phyloP scores from a whole-genome alignment of 495 filamentous ascomycete species.

The Friedmanniomyces endolithicus region DNA sequence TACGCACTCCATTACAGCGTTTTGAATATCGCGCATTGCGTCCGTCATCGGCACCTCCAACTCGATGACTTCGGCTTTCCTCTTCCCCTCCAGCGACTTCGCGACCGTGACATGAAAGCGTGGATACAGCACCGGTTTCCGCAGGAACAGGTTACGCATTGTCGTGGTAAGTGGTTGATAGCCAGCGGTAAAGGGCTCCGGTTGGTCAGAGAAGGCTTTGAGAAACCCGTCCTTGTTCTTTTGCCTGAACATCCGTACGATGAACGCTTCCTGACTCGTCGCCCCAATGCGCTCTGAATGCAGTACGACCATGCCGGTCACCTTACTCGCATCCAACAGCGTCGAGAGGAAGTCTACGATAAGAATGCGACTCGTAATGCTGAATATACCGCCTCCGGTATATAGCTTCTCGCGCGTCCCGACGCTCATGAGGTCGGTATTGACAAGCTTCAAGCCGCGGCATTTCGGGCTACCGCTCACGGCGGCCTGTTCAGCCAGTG shows the following conservation, averaged over 20 bases:
- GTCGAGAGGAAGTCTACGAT: slow-evolving; percentile 83
- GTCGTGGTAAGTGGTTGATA: slow-evolving; percentile 83
- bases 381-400: slow-evolving; percentile 76
- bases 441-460: slow-evolving; percentile 77
- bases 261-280: slow-evolving; percentile 88
- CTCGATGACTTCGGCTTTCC: slow-evolving; percentile 94
- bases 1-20: slow-evolving; percentile 89
- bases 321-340: slow-evolving; percentile 65
- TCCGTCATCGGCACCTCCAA: slow-evolving; percentile 95
- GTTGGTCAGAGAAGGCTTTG: slow-evolving; percentile 91
- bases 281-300: slow-evolving; percentile 82
- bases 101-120: slow-evolving; percentile 88
- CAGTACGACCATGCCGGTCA: slow-evolving; percentile 78
- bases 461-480: slow-evolving; percentile 65
- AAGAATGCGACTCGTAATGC: slow-evolving; percentile 89
- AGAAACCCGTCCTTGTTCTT: slow-evolving; percentile 86
- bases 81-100: slow-evolving; percentile 74
- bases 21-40: slow-evolving; percentile 83
- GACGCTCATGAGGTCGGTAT: slow-evolving; percentile 85
- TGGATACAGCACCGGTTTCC: slow-evolving; percentile 81
- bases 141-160: slow-evolving; percentile 85
- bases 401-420: slow-evolving; percentile 82
- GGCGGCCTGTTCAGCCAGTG: slow-evolving; percentile 84
- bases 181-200: slow-evolving; percentile 79
- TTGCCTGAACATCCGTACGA: slow-evolving; percentile 83